These are phyloP conservation scores for Nissolia schottii DNA, from an alignment of 306 rosid genomes.

Conservation along the genomic window DNA sequence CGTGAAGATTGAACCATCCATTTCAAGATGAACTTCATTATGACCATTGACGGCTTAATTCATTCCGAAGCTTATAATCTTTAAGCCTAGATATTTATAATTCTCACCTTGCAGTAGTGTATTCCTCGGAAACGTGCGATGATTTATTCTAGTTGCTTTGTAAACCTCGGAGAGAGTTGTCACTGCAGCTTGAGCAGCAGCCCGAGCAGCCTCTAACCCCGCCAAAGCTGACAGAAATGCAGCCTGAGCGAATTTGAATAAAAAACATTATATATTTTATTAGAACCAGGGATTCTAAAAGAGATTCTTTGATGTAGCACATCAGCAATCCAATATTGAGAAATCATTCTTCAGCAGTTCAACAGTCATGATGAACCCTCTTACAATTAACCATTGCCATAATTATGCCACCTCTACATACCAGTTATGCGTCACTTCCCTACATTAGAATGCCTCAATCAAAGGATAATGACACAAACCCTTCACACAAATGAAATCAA, in stretches of 20 bases:
- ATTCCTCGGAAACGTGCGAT: conserved; percentile 29
- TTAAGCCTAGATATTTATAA: not conserved
- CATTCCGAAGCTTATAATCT: not conserved
- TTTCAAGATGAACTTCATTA: not conserved
- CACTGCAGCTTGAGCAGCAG: conserved; percentile 85
- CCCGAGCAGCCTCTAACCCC: conserved; percentile 64
- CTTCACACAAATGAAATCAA: not conserved
- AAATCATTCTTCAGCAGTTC: conserved; percentile 11
- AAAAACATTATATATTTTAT: not conserved
- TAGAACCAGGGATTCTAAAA: not conserved
- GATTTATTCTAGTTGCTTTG: conserved; percentile 37
- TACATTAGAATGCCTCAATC: not conserved
- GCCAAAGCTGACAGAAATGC: conserved; percentile 88
- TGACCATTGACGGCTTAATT: not conserved
- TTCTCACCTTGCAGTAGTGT: conserved; percentile 43
- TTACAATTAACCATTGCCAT: not conserved
- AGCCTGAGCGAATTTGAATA: conserved; percentile 48
- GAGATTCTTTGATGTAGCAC: not conserved
- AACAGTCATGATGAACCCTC: not conserved
- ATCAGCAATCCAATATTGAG: not conserved
- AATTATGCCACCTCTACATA: not conserved
- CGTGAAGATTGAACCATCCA: not conserved
- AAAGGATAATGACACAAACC: not conserved
- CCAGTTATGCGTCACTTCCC: not conserved
- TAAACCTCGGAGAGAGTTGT: conserved; percentile 46